phyloP scores from a whole-genome alignment of 176 grass and related monocot species.

The Themeda triandra region DNA sequence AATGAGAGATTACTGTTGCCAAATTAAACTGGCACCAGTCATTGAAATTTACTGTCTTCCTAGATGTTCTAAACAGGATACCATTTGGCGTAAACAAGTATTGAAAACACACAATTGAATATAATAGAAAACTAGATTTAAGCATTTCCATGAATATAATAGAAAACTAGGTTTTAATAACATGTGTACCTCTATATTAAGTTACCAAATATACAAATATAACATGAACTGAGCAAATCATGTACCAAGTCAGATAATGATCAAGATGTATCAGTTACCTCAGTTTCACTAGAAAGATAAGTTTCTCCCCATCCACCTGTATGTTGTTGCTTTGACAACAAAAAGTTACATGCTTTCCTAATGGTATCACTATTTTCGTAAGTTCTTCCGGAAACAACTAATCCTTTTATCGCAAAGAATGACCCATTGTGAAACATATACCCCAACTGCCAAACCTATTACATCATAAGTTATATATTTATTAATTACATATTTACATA shows the following conservation, averaged over 20 bases:
- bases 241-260: background rate
- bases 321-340: conserved; percentile 48
- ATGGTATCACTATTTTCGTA: conserved; percentile 42
- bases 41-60: no score
- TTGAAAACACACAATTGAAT: background rate
- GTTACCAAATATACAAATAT: background rate
- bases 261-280: background rate
- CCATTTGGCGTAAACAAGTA: background rate
- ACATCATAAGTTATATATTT: background rate
- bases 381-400: conserved; percentile 37
- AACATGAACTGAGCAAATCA: no score
- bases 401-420: conserved; percentile 47
- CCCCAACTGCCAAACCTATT: conserved; percentile 53
- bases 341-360: conserved; percentile 48
- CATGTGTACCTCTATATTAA: background rate
- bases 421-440: conserved; percentile 56
- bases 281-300: conserved; percentile 30
- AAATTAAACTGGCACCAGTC: no score
- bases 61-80: no score
- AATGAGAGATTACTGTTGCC: no score
- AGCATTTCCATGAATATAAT: background rate
- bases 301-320: conserved; percentile 57
- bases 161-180: no score
- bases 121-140: background rate
- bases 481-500: background rate